Evolutionary conservation across 208 protist genomes (phyloP).

Genomic region (Acanthamoeba polyphaga): DNA sequence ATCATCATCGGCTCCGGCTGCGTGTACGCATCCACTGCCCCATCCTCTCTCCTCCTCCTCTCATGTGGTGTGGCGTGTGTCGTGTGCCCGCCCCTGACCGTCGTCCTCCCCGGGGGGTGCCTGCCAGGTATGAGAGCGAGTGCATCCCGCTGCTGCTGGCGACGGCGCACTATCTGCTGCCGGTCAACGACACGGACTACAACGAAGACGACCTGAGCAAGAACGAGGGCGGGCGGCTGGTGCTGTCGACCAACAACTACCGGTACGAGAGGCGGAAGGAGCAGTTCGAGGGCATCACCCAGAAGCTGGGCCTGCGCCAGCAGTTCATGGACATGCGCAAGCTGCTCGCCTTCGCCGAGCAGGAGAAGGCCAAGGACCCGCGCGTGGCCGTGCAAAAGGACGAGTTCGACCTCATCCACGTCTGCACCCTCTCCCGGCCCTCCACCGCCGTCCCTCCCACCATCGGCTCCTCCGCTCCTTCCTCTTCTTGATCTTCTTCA

Average conservation of each 20-base stretch:
- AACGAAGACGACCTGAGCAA: slow-evolving; percentile 44
- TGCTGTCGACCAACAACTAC: slow-evolving; percentile 37
- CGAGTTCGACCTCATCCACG: slow-evolving; percentile 33
- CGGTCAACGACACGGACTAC: slow-evolving; percentile 30
- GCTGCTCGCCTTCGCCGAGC: slow-evolving; percentile 39
- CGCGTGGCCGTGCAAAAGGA: slow-evolving; percentile 20
- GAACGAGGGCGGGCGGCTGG: slow-evolving; percentile 36
- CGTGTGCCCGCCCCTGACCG: too few relatives aligned
- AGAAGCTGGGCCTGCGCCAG: slow-evolving; percentile 33
- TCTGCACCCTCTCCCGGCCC: slow-evolving; percentile 10
- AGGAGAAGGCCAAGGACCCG: slow-evolving; percentile 41
- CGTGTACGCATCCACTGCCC: neutral
- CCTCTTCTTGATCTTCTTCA: neutral
- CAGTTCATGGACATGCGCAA: slow-evolving; percentile 55
- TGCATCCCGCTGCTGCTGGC: slow-evolving; percentile 18
- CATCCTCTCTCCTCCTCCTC: too few relatives aligned
- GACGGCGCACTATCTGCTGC: slow-evolving; percentile 27
- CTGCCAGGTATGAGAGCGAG: slow-evolving; percentile 30
- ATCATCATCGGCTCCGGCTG: slow-evolving; percentile 44
- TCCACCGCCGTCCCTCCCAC: neutral
- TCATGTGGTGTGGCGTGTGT: too few relatives aligned
- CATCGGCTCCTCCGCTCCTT: neutral
- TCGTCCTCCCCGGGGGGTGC: neutral
- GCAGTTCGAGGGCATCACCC: slow-evolving; percentile 17
- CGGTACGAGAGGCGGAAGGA: slow-evolving; percentile 9